Conservation (phyloP, 106 monocot species). For the Allium fistulosum region DNA sequence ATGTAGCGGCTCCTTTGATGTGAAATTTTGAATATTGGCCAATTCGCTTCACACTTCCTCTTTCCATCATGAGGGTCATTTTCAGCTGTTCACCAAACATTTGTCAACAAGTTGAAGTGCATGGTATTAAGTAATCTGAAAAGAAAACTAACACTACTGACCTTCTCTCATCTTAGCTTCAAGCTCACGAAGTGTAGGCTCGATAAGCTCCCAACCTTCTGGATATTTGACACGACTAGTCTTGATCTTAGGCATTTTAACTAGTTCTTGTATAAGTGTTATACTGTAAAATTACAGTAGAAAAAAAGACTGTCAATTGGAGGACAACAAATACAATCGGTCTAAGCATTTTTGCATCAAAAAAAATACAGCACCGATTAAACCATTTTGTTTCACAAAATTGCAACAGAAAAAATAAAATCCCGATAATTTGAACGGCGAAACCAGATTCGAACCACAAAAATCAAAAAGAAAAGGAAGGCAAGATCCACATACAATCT, state of each 20-base stretch:
- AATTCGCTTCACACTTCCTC: constrained; percentile 85
- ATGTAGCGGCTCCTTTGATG: constrained; percentile 90
- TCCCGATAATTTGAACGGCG: too few relatives aligned
- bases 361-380: neutral
- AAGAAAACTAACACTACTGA: constrained; percentile 8
- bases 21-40: constrained; percentile 76
- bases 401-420: too few relatives aligned
- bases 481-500: too few relatives aligned
- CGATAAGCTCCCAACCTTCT: constrained; percentile 92
- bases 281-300: neutral
- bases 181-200: constrained; percentile 87
- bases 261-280: neutral
- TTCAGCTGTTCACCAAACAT: constrained; percentile 43
- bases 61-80: constrained; percentile 95
- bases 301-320: neutral
- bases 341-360: too few relatives aligned
- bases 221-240: constrained; percentile 82
- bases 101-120: neutral
- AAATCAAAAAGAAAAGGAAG: too few relatives aligned
- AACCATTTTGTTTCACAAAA: too few relatives aligned
- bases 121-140: too few relatives aligned
- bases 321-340: neutral
- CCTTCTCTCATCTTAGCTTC: constrained; percentile 97
- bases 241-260: constrained; percentile 85
- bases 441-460: too few relatives aligned